Evolutionary conservation across 208 protist species (phyloP), one percentile per base, ranked within the genome.

Genomic region (Porcisia deanei): DNA sequence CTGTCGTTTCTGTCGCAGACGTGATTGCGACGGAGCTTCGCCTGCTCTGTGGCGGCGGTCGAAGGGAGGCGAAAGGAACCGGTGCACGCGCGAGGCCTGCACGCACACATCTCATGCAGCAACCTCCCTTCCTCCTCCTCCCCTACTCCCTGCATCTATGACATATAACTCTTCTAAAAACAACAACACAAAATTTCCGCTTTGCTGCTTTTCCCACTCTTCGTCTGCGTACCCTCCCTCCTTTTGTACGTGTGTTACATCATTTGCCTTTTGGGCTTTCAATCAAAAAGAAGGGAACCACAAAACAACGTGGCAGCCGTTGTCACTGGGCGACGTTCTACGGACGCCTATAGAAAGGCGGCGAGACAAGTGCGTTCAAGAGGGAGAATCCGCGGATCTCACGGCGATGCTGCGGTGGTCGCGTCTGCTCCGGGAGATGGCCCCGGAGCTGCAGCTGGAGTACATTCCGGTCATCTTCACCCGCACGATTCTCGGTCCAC

Each of bases 361-460:
- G 41, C 39, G 22, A 25, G 47, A 34, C 3, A 18, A 20, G 22
- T 25, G 47, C 39, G 47, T 20, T 30, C 39, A 25, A 1, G 22
- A 5, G 47, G 47, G 22, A 52, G 63, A 34, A 37, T 52, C 8
- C 9, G 34, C 18, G 16, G 7, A n/a, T 57, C 30, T n/a, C 3
- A 37, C 47, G 53, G 59, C 53, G 53, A 97, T 97, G 93, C 77
- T 96, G 71, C 89, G 90, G 25, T 78, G 84, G 67, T 88, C 81
- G 18, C 77, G 88, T n/a, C 45, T 94, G 55, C 83, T 92, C 37
- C 80, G 79, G 45, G 94, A 87, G 69, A 94, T 97, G 90, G 91
- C 94, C 3, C 91, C 94, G 41, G 92, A 97, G 83, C 84, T 96
- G 77, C 91, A 97, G 84, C 83, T 97, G 41, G 92, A 96, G 83